Evolutionary conservation across 352 stramenopile species (phyloP).

Genomic region (Globisporangium carolinianum): DNA sequence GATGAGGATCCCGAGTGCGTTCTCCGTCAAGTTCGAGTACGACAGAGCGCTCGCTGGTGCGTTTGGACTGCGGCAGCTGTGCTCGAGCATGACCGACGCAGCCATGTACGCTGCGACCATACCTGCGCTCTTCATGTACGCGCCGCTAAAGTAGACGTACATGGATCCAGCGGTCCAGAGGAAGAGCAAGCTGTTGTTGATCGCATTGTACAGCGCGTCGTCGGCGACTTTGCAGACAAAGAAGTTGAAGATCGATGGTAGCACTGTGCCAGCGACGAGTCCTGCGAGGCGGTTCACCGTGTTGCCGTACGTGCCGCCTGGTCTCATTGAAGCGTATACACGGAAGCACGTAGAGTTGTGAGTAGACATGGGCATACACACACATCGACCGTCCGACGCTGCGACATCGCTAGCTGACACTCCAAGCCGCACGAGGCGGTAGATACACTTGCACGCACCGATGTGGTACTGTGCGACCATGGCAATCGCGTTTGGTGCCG

Average conservation of each 20-base stretch:
- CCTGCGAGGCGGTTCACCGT: conserved; percentile 61
- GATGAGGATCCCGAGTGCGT: conserved; percentile 10
- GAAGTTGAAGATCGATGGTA: conserved; percentile 67
- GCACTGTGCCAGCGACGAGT: conserved; percentile 57
- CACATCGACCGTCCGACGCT: too few species aligned
- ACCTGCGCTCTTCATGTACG: too few species aligned
- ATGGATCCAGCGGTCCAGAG: too few species aligned
- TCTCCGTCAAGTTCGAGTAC: conserved; percentile 5
- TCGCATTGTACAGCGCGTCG: too few species aligned
- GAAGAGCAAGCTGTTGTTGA: too few species aligned
- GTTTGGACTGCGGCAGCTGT: conserved; percentile 2
- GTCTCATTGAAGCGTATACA: not conserved
- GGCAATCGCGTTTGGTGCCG: conserved; percentile 54
- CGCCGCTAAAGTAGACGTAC: too few species aligned
- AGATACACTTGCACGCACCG: conserved; percentile 9
- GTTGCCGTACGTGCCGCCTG: conserved; percentile 56
- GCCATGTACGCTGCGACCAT: too few species aligned
- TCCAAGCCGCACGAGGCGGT: too few species aligned
- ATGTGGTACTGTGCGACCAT: conserved; percentile 66
- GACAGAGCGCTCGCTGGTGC: not conserved
- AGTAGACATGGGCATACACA: not conserved
- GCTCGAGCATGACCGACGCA: not conserved
- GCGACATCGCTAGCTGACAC: too few species aligned
- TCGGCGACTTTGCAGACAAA: conserved; percentile 48
- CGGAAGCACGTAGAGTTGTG: not conserved